phyloP scores from a whole-genome alignment of 257 asterid species.

The Gentiana dahurica region DNA sequence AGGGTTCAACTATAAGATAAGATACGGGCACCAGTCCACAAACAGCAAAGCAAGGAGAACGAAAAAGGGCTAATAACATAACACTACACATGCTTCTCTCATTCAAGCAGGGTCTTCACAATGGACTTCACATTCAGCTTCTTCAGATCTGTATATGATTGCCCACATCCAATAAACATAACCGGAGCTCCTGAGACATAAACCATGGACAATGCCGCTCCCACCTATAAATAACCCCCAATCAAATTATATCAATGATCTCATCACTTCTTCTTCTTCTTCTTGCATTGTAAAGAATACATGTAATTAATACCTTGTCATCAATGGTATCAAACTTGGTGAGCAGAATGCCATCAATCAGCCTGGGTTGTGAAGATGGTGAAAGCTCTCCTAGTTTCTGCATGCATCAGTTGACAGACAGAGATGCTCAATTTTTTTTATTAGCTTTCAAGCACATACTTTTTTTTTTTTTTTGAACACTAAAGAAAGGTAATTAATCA shows the following conservation, averaged over 20 bases:
- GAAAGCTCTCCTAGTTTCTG: conserved; percentile 95
- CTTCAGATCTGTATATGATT: conserved; percentile 87
- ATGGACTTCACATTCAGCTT: conserved; percentile 91
- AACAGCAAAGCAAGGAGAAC: neutral
- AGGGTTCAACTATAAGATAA: no score
- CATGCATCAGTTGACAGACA: conserved; percentile 12
- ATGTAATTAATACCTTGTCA: conserved; percentile 51
- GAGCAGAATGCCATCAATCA: conserved; percentile 91
- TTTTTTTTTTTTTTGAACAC: no score
- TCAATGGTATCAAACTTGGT: conserved; percentile 95
- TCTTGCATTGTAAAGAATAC: neutral
- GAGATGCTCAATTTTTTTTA: neutral
- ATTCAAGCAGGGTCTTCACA: conserved; percentile 81
- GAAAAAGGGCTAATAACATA: neutral
- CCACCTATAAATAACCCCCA: conserved; percentile 40
- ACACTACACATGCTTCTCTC: no score
- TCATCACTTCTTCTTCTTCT: neutral
- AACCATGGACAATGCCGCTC: conserved; percentile 97
- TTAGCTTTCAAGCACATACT: neutral
- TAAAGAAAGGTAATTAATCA: neutral
- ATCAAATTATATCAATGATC: no score
- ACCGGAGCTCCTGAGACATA: conserved; percentile 90
- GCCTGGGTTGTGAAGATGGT: conserved; percentile 68
- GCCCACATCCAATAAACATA: conserved; percentile 97
- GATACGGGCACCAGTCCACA: no score